Base-by-base conservation (phyloP, 441 rosid genomes). In the Isatis lusitanica region DNA sequence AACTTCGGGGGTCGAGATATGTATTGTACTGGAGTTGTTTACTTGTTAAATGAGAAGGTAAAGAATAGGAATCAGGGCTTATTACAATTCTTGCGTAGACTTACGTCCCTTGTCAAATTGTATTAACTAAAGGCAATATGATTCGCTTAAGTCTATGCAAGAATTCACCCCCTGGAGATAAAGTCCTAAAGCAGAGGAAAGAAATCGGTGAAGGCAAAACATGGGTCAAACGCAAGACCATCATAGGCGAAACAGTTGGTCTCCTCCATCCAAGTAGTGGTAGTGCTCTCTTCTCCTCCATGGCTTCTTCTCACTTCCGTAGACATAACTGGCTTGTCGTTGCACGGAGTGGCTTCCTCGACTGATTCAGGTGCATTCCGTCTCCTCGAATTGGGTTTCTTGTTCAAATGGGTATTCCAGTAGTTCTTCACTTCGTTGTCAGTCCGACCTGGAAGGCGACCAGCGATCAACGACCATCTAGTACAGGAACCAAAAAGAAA, bases 351-450 rank as follows among this genome's bases (percentile, higher is more conserved):
- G 9, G 61, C 42, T 16, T 35, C 43, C 9, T 35, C 43, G 64
- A 63, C 62, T 50, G 82, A 55, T 17, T 77, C 84, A 2, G 47
- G 24, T 64, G 69, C 42, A 76, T 81, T 84, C 61, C 85, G 80
- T 79, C 82, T 88, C 39, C 75, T 83, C 16, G 55, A 12, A 38
- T 17, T 72, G 44, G 66, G 35, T 74, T 83, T 84, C 87, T 86
- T 88, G 82, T 77, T 86, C 79, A 86, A 74, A 86, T 86, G 88
- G 9, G 90, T 86, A 77, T 88, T 86, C 92, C 92, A 86, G 73
- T 86, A 86, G 84, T 88, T 88, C 80, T 88, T 84, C 66, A 86
- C 87, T 64, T 88, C 92, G n/a, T 88, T 88, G 44, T 88, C 92
- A 3, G 88, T 88, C 35, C 92, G 82, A 67, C 92, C 92, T 1